phyloP scores from a whole-genome alignment of 108 stramenopile genomes.

The Poteriospumella lacustris region DNA sequence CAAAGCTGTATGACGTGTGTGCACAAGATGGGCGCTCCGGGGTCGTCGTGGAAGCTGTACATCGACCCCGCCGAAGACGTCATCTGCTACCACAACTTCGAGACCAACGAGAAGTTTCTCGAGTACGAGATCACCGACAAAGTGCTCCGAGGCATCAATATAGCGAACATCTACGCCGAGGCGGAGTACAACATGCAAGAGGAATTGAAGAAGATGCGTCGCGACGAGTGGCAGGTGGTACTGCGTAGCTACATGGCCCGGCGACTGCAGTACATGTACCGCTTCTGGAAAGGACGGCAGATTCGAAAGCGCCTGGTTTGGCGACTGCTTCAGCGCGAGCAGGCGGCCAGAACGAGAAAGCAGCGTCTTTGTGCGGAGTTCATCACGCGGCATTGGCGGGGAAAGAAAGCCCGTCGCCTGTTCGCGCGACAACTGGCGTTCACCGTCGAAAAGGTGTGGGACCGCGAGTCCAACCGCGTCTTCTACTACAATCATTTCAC shows the following conservation, averaged over 20 bases:
- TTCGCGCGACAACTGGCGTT: neutral
- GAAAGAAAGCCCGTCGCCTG: neutral
- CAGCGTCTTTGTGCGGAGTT: neutral
- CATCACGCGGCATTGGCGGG: neutral
- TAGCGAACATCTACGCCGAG: neutral
- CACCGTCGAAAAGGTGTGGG: neutral
- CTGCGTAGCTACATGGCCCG: neutral
- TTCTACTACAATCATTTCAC: conserved; percentile 17
- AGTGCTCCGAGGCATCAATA: neutral
- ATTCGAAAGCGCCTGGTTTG: neutral
- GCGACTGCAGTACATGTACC: neutral
- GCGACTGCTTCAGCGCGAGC: neutral
- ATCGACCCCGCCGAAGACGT: conserved; percentile 23
- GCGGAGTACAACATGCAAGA: neutral
- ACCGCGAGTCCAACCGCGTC: neutral
- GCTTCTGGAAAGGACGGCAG: neutral
- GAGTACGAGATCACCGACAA: neutral
- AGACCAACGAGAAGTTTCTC: neutral
- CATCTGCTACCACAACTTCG: conserved; percentile 25
- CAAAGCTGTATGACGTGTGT: neutral
- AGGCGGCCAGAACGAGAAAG: neutral
- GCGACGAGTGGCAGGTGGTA: neutral
- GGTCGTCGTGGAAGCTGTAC: conserved; percentile 18
- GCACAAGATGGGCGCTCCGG: neutral
- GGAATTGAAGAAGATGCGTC: neutral